Percentiles rank a stretch among this genome's conserved stretches.
Evolutionary conservation across 225 moss, liverwort and hornwort genomes (phyloP).

Genomic region (Sphagnum contortum): DNA sequence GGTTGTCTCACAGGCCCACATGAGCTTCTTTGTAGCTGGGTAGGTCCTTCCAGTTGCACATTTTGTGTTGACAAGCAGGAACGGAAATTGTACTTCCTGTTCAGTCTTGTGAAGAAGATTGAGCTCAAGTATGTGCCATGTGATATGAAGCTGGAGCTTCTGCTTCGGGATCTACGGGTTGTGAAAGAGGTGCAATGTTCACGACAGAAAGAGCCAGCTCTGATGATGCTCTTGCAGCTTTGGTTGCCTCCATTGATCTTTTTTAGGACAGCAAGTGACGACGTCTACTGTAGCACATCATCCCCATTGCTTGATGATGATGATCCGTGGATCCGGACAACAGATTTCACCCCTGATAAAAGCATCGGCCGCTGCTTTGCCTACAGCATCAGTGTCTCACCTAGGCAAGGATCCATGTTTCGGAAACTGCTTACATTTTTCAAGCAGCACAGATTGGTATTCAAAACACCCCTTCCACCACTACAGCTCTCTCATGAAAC

Average conservation of each 20-base stretch:
- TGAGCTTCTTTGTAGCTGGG: conserved; percentile 52
- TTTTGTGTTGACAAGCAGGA: conserved; percentile 35
- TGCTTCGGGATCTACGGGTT: conserved; percentile 29
- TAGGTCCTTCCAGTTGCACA: conserved; percentile 25
- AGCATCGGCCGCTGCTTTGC: conserved; percentile 70
- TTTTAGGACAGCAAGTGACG: conserved; percentile 64
- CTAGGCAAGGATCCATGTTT: conserved; percentile 44
- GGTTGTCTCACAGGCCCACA: conserved; percentile 41
- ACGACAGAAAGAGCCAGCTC: conserved; percentile 18
- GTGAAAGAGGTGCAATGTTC: conserved; percentile 37
- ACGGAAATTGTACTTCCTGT: conserved; percentile 38
- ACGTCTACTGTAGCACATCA: conserved; percentile 31
- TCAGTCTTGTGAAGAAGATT: conserved; percentile 17
- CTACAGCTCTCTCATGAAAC: conserved; percentile 14
- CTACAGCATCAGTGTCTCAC: conserved; percentile 53
- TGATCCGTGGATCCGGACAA: conserved; percentile 82
- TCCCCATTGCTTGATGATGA: conserved; percentile 62
- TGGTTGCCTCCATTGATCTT: conserved; percentile 64
- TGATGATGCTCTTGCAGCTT: conserved; percentile 55
- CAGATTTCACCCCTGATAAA: conserved; percentile 47
- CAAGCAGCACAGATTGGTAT: conserved; percentile 18
- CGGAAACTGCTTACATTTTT: conserved; percentile 42
- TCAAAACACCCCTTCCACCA: conserved; percentile 11
- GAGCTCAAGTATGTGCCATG: conserved; percentile 10
- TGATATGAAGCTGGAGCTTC: conserved; percentile 63